Evolutionary conservation across 805 yeast species (phyloP), one percentile per base, ranked within the genome.

Genomic region (Ogataea haglerorum): DNA sequence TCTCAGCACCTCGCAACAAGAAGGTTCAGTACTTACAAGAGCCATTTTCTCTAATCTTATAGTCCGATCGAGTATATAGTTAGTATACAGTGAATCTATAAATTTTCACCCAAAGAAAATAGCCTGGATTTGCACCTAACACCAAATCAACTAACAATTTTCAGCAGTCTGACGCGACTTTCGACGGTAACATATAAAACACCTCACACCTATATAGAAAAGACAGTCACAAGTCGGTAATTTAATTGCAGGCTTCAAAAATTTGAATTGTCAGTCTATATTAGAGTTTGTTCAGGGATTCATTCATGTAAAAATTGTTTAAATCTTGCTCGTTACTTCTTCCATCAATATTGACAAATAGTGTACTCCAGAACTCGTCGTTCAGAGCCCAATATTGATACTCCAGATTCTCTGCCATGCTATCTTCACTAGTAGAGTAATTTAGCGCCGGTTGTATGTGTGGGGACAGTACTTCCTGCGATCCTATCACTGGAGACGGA

Each of bases 281-380:
- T 7, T 12, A n/a, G 13, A 14, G 36, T 25, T 36, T 45, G 38
- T 34, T 40, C 27, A 47, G 41, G 8, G 45, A 43, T 25, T 49
- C 57, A 24, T 31, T 33, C 47, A 45, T 42, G 25, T 30, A 35
- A 9, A 40, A 36, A 10, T 41, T 37, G 33, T 36, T 30, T 38
- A 45, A 27, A 24, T 46, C 53, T 9, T 45, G 46, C 10, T 50
- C 51, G n/a, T 34, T 42, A 5, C 47, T 42, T 13, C 38, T 50
- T 21, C 39, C 43, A 28, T 54, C 57, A 22, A 41, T 38, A 14
- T 56, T 51, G 32, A 56, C 64, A 23, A 74, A 56, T 24, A 75
- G 58, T 43, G 82, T 85, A 25, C 79, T 70, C 89, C 89, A 82
- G 51, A 82, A 79, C 53, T 82, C 89, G 52, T 82, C 89, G 43